These are phyloP conservation scores for Colletotrichum sp. DNA, from an alignment of 2,329 filamentous ascomycete species.

Conservation along the genomic window DNA sequence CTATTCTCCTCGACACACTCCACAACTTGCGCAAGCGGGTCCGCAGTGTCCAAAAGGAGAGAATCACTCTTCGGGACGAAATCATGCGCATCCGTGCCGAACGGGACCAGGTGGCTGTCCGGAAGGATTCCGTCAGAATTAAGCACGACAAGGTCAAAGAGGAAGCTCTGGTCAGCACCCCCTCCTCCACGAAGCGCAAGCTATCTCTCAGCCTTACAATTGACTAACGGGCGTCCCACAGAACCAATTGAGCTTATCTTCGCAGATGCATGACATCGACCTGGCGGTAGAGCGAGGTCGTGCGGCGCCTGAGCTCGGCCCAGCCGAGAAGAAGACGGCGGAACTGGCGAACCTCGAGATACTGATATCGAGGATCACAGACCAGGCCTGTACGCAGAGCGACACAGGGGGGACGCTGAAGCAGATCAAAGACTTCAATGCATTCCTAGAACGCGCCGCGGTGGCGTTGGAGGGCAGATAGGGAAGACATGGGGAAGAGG, in stretches of 20 bases:
- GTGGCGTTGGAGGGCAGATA: slow-evolving; percentile 52
- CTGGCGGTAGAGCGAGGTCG: slow-evolving; percentile 58
- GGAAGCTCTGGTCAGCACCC: slow-evolving; percentile 51
- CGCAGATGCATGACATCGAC: slow-evolving; percentile 66
- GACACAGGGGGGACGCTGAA: slow-evolving; percentile 57
- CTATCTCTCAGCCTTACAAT: neutral
- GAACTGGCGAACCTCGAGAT: slow-evolving; percentile 64
- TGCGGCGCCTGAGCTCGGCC: slow-evolving; percentile 51
- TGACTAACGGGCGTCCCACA: slow-evolving; percentile 19
- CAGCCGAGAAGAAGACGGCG: slow-evolving; percentile 50
- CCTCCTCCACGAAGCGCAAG: neutral
- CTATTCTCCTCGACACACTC: slow-evolving; percentile 64
- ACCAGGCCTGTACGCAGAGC: slow-evolving; percentile 56
- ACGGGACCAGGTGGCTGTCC: slow-evolving; percentile 65
- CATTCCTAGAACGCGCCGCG: slow-evolving; percentile 66
- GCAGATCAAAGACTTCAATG: slow-evolving; percentile 66
- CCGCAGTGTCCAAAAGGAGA: slow-evolving; percentile 61
- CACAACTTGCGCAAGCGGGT: slow-evolving; percentile 63
- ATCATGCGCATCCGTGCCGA: slow-evolving; percentile 65
- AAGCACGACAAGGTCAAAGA: slow-evolving; percentile 62
- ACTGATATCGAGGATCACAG: slow-evolving; percentile 57
- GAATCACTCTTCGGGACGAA: slow-evolving; percentile 60
- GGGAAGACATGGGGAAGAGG: neutral
- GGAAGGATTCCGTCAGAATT: slow-evolving; percentile 66
- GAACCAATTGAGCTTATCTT: slow-evolving; percentile 60